Conservation (phyloP, 768 basidiomycete genomes). For the Boletus subparvulus region DNA sequence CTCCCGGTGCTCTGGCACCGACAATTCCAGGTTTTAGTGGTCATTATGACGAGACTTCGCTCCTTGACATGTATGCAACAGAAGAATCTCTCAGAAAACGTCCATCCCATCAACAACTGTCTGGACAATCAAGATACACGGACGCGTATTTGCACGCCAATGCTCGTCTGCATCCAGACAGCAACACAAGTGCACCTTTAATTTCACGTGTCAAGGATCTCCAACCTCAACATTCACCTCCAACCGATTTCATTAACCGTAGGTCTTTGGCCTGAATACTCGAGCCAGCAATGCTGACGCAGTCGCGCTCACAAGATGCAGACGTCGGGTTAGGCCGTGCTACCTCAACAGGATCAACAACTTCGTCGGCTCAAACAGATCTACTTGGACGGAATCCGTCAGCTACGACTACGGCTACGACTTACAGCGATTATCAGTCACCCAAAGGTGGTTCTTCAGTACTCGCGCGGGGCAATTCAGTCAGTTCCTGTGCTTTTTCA, state of each 20-base stretch:
- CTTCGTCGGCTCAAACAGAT: conserved; percentile 27
- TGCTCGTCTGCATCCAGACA: conserved; percentile 15
- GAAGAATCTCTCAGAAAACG: conserved; percentile 18
- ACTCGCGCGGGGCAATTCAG: conserved; percentile 16
- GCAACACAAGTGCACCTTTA: conserved; percentile 3
- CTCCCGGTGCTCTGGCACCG: conserved; percentile 29
- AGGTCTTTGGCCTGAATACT: conserved; percentile 8
- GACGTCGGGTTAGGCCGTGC: conserved; percentile 26
- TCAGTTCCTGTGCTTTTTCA: conserved; percentile 18
- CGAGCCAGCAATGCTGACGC: conserved; percentile 1
- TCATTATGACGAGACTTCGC: conserved; percentile 23
- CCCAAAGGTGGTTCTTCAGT: conserved; percentile 17
- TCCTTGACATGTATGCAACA: conserved; percentile 25
- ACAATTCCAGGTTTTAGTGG: conserved; percentile 25
- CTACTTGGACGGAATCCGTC: conserved; percentile 26
- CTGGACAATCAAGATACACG: conserved; percentile 19
- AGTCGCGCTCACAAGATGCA: conserved; percentile 11
- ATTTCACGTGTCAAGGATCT: conserved; percentile 21
- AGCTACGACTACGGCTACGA: conserved; percentile 27
- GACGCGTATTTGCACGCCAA: conserved; percentile 17
- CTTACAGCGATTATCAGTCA: conserved; percentile 17
- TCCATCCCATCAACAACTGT: conserved; percentile 19
- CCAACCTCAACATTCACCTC: conserved; percentile 18
- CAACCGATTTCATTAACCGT: conserved; percentile 25
- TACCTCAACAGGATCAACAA: conserved; percentile 29